Evolutionary conservation across 1,284 basidiomycete species (phyloP).

Genomic region (Trametes pubescens): DNA sequence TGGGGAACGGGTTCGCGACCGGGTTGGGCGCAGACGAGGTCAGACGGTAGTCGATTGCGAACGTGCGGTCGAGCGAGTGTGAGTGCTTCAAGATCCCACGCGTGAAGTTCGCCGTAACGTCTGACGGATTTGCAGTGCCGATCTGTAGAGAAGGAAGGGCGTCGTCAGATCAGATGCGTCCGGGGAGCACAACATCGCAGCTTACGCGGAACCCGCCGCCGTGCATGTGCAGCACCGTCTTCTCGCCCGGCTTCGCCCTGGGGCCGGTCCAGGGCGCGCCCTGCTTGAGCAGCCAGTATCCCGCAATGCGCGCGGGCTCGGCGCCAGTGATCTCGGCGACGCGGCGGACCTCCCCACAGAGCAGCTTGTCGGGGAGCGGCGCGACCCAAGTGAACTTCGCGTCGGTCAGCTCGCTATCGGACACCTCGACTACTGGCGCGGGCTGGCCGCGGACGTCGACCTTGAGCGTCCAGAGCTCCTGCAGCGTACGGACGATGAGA

Average conservation of each 20-base stretch:
- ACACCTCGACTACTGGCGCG: constrained; percentile 6
- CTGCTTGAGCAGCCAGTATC: constrained; percentile 48
- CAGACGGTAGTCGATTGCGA: constrained; percentile 47
- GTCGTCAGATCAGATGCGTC: not conserved
- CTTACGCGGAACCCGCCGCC: constrained; percentile 54
- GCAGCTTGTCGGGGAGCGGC: constrained; percentile 15
- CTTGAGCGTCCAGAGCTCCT: constrained; percentile 18
- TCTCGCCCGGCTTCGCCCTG: constrained; percentile 46
- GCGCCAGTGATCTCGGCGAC: constrained; percentile 40
- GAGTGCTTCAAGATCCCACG: constrained; percentile 23
- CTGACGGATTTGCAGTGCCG: constrained; percentile 40
- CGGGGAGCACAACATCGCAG: constrained; percentile 44
- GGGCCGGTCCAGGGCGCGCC: constrained; percentile 27
- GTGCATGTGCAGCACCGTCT: constrained; percentile 60
- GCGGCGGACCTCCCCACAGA: constrained; percentile 30
- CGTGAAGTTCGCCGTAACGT: constrained; percentile 30
- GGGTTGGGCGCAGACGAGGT: constrained; percentile 35
- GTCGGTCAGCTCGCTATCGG: constrained; percentile 17
- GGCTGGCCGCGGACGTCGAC: not conserved
- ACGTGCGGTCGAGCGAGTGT: constrained; percentile 30
- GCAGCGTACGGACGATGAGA: constrained; percentile 22
- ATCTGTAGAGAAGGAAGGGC: constrained; percentile 28
- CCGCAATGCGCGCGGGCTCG: constrained; percentile 43
- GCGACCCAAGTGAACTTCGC: constrained; percentile 35
- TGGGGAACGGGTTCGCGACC: constrained; percentile 51